Percentiles rank a stretch among this genome's conserved stretches.
Conservation (phyloP, 345 rosid genomes). For the Tarenaya hassleriana region DNA sequence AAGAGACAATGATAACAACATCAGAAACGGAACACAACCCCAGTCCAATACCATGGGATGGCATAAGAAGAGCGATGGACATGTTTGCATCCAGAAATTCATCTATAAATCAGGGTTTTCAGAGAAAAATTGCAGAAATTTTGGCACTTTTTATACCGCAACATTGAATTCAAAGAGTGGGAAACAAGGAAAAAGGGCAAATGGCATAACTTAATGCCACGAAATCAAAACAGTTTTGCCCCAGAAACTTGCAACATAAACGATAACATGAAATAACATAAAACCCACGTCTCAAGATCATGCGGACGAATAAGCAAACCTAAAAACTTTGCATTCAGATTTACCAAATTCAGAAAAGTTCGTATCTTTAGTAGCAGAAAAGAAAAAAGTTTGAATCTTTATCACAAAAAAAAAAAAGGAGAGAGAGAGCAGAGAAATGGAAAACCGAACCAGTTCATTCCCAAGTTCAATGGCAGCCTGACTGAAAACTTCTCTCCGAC, state of each 20-base stretch:
- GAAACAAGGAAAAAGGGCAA: not conserved
- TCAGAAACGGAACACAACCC: not conserved
- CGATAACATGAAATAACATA: not conserved
- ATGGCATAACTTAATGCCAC: constrained; percentile 7
- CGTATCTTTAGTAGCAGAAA: constrained; percentile 1
- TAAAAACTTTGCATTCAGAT: not conserved
- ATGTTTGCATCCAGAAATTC: too few relatives aligned
- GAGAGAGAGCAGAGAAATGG: too few relatives aligned
- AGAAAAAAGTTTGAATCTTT: too few relatives aligned
- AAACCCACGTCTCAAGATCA: constrained; percentile 14
- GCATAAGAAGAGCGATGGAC: too few relatives aligned
- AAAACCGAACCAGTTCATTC: constrained; percentile 79
- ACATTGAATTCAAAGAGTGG: too few relatives aligned
- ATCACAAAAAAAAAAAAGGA: not conserved
- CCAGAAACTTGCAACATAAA: too few relatives aligned
- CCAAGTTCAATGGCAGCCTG: constrained; percentile 90
- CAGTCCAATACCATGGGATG: too few relatives aligned
- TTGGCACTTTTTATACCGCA: too few relatives aligned
- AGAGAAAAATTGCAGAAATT: too few relatives aligned
- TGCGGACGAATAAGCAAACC: not conserved
- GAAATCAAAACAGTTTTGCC: not conserved
- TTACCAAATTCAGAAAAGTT: constrained; percentile 3
- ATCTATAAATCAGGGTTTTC: too few relatives aligned
- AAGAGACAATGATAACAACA: not conserved
- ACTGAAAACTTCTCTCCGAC: constrained; percentile 71